Base-by-base conservation (phyloP, 768 basidiomycete genomes). In the Atractiella rhizophila region DNA sequence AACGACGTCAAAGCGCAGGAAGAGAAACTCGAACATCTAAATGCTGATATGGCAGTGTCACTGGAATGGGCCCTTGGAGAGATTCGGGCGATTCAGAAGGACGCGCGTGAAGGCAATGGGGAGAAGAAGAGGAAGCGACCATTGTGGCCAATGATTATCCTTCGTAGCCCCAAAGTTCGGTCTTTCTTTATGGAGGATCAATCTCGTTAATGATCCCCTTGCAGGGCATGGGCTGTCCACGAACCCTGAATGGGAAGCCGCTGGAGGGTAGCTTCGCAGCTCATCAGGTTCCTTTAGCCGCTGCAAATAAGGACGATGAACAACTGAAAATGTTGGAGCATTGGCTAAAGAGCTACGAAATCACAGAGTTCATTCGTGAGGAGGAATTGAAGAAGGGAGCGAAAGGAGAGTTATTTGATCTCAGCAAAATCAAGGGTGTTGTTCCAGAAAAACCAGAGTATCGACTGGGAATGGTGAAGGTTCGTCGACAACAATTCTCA, bases 261-360 rank as follows among this genome's bases (percentile, higher is more conserved):
- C n/a, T n/a, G n/a, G n/a, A n/a, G n/a, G 76, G 76, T 33, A 77
- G 74, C 18, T 86, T 76, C 67, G 70, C 66, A 44, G 67, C 82
- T 0, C 82, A 91, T 55, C 83, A 88, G 60, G 81, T 88, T 1
- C 82, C 83, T 4, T 68, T 88, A 15, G 74, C 80, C 2, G 61
- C 62, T 10, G 74, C 74, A 2, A 73, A 72, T 57, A 72, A 65
- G 0, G 67, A 70, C 40, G 54, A 60, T 6, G 68, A 69, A 42
- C 71, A 85, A 49, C 70, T 81, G 42, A 50, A 51, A 0, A 54
- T 66, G 9, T 66, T 91, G 25, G 66, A 74, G 48, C 50, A 62
- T 1, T 88, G 85, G 85, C 66, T 85, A 35, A 51, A 60, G 10
- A 73, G 72, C 5, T 88, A 86, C 57, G 60, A 51, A 8, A n/a